Conservation (phyloP, 208 protist genomes). For the Trypanosoma mega region DNA sequence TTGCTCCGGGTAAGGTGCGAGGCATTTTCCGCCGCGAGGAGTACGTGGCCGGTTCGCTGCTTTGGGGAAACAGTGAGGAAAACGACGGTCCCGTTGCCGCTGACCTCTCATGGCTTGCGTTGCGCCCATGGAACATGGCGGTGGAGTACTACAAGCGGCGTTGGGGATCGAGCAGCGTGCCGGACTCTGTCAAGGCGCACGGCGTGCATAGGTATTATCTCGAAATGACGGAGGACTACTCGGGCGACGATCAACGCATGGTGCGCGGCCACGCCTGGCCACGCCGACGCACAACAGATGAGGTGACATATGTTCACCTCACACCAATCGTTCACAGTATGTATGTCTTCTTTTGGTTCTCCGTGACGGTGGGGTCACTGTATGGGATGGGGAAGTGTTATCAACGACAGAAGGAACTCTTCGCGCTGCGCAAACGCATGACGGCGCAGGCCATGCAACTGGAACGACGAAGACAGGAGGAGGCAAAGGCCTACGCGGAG, state of each 20-base stretch:
- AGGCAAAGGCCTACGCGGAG: conserved; percentile 67
- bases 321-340: conserved; percentile 83
- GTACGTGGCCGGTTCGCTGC: conserved; percentile 51
- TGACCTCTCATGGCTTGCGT: conserved; percentile 76
- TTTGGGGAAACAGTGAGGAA: conserved; percentile 53
- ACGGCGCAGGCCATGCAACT: conserved; percentile 47
- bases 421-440: conserved; percentile 53
- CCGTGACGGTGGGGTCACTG: conserved; percentile 65
- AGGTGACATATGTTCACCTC: conserved; percentile 86
- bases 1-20: conserved; percentile 38
- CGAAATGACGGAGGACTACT: conserved; percentile 88
- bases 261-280: conserved; percentile 77
- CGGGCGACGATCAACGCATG: conserved; percentile 84
- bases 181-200: conserved; percentile 41
- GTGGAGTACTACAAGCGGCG: conserved; percentile 66
- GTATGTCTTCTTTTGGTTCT: conserved; percentile 89
- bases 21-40: conserved; percentile 81
- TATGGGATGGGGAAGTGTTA: conserved; percentile 82
- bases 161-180: conserved; percentile 40
- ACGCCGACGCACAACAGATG: conserved; percentile 65
- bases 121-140: conserved; percentile 80
- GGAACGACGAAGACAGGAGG: conserved; percentile 56
- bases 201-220: conserved; percentile 80
- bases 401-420: conserved; percentile 68
- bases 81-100: conserved; percentile 69